phyloP scores from a whole-genome alignment of 495 filamentous ascomycete genomes.

The Glonium stellatum region DNA sequence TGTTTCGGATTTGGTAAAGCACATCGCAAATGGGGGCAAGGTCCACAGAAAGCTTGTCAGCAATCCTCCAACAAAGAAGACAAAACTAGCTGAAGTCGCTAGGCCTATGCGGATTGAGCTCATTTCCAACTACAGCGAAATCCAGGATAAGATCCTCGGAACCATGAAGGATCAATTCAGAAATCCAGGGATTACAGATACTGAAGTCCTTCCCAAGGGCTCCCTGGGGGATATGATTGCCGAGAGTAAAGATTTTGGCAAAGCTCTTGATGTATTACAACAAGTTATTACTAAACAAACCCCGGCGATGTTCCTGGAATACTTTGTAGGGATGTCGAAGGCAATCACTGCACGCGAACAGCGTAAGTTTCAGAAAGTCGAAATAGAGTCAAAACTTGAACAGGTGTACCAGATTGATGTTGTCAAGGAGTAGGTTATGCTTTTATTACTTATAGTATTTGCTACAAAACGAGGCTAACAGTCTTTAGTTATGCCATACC shows the following conservation, averaged over 20 bases:
- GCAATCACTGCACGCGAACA: too few relatives aligned
- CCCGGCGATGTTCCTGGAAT: too few relatives aligned
- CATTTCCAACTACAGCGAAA: background rate
- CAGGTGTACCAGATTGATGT: background rate
- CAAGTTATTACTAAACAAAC: too few relatives aligned
- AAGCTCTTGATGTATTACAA: too few relatives aligned
- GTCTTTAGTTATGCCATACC: background rate
- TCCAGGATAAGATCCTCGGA: background rate
- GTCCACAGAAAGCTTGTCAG: background rate
- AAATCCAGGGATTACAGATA: too few relatives aligned
- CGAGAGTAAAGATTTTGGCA: too few relatives aligned
- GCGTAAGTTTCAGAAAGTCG: background rate
- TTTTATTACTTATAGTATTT: background rate
- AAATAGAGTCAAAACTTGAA: background rate
- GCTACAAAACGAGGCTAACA: background rate
- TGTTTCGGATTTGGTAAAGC: background rate
- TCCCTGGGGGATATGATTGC: too few relatives aligned
- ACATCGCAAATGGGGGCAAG: background rate
- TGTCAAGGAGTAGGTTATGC: background rate
- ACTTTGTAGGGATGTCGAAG: too few relatives aligned
- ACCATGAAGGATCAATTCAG: too few relatives aligned
- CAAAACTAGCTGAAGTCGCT: background rate
- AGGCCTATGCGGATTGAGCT: background rate
- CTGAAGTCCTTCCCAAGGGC: too few relatives aligned
- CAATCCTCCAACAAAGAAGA: too few relatives aligned